Evolutionary conservation across 805 yeast species (phyloP), one percentile per base, ranked within the genome.

Genomic region (Lipomyces sp.): DNA sequence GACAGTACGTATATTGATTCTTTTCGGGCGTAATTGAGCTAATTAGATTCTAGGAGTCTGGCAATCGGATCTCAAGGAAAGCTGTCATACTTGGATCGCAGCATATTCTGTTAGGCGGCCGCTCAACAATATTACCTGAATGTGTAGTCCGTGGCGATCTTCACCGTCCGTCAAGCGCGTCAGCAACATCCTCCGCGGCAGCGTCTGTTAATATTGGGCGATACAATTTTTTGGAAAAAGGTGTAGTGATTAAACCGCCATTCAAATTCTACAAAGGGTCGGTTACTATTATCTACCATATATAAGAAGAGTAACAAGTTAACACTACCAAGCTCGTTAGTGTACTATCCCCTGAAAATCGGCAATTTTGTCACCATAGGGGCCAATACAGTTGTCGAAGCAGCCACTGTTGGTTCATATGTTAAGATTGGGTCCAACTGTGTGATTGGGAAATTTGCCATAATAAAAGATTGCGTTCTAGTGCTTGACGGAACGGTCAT

Each of bases 351-450:
- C 0, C 62, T 77, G 45, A 71, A 75, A 50, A 73, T 81, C 15
- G 83, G 83, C 30, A 74, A 74, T 54, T 75, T 67, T 58, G 83
- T 81, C 13, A 70, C 69, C 32, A 71, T 80, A 8, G 83, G 82
- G 30, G 60, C 59, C n/a, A 60, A 69, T 50, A 63, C 76, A 2
- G 56, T 51, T 5, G 59, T 79, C 15, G 71, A 76, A 59, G 81
- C 82, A 5, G 81, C 81, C 3, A 61, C 74, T n/a, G 74, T 80
- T 7, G 83, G 83, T 3, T 76, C 79, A 3, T 68, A 71, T 34
- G 81, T 79, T 2, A 48, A 67, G 13, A 77, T 80, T 10, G 82
- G 82, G 30, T 62, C 62, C 30, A 71, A 75, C 59, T 74, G 79
- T 65, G 60, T 63, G 24, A 68, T 80, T 24, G 73, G 82, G 50